Conservation (phyloP, 768 basidiomycete species). For the Boletus subcaerulescens region DNA sequence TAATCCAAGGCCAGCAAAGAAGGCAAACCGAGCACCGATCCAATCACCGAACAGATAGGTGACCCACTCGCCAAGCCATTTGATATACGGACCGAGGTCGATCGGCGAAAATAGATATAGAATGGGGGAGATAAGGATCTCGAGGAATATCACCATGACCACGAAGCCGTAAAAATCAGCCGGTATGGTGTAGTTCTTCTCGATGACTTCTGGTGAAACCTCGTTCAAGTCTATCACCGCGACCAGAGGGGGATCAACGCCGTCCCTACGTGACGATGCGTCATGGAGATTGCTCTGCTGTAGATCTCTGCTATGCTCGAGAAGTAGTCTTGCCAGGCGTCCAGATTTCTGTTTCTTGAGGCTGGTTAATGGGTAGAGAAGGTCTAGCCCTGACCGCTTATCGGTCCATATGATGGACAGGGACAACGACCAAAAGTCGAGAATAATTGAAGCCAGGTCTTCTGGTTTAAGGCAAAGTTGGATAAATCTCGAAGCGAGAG, state of each 20-base stretch:
- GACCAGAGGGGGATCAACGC: background rate
- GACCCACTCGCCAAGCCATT: background rate
- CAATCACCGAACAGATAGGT: background rate
- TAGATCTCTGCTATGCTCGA: background rate
- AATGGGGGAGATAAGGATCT: background rate
- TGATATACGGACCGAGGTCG: background rate
- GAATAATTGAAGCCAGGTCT: background rate
- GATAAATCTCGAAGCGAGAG: background rate
- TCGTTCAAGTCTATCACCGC: slow-evolving; percentile 3
- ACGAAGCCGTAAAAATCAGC: background rate
- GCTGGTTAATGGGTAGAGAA: slow-evolving; percentile 6
- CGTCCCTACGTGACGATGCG: background rate
- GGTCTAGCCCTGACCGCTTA: background rate
- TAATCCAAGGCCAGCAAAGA: background rate
- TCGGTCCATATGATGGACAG: background rate
- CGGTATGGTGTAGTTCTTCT: background rate
- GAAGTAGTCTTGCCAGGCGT: slow-evolving; percentile 3
- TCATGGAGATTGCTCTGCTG: background rate
- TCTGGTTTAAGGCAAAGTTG: background rate
- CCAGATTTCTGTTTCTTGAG: slow-evolving; percentile 7
- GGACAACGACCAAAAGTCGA: slow-evolving; percentile 1
- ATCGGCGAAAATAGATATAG: background rate
- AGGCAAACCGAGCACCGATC: background rate
- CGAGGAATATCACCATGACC: background rate
- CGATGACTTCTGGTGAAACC: background rate